Conservation (phyloP, 2,329 filamentous ascomycete genomes). For the Xylogone sp. region DNA sequence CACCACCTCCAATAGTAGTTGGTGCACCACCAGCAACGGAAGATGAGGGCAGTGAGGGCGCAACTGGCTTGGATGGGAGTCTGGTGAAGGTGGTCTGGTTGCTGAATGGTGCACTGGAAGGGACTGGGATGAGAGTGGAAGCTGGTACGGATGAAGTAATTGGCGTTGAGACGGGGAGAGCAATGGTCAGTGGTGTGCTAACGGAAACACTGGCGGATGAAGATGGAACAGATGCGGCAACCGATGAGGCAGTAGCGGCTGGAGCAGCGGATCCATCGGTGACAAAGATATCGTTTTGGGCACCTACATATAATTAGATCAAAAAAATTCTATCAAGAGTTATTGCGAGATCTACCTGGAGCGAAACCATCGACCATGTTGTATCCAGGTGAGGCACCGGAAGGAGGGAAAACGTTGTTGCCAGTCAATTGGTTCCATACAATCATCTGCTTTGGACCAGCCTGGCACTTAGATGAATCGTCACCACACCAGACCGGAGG, state of each 20-base stretch:
- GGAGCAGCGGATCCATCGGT: too few relatives aligned
- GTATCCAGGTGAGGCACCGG: not conserved
- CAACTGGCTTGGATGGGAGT: not conserved
- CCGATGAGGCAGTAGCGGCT: too few relatives aligned
- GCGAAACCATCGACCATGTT: not conserved
- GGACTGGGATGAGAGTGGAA: not conserved
- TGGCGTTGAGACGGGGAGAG: not conserved
- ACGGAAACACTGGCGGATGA: not conserved
- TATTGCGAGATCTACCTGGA: not conserved
- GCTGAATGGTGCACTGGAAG: not conserved
- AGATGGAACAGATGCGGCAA: not conserved
- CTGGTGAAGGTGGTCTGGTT: not conserved
- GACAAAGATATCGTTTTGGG: slow-evolving; percentile 3
- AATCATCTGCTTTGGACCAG: slow-evolving; percentile 48
- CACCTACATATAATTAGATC: not conserved
- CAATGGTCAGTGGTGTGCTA: too few relatives aligned
- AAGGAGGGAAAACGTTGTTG: not conserved
- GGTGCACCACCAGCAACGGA: not conserved
- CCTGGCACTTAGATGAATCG: slow-evolving; percentile 37
- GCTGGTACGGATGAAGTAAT: not conserved
- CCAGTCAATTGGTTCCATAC: slow-evolving; percentile 38
- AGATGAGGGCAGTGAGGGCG: not conserved
- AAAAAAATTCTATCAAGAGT: not conserved
- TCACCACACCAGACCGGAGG: slow-evolving; percentile 39
- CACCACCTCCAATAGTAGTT: too few relatives aligned